Evolutionary conservation across 306 rosid genomes (phyloP).

Genomic region (Vigna angularis): DNA sequence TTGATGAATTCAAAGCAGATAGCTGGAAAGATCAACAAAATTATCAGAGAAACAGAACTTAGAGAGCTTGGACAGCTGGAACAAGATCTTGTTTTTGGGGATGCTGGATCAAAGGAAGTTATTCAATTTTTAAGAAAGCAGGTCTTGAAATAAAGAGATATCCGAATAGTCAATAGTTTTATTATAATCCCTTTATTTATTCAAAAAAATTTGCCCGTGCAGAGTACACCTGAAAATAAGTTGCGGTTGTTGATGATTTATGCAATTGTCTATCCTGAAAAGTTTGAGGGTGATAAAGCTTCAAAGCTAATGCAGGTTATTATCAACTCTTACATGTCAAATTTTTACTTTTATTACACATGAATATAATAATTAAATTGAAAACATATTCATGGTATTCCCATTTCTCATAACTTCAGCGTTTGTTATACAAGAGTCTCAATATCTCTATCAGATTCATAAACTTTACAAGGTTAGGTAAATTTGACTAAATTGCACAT

Average conservation of each 20-base stretch:
- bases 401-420: slow-evolving; percentile 4
- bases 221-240: slow-evolving; percentile 81
- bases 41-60: slow-evolving; percentile 73
- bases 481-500: slow-evolving; percentile 27
- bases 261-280: slow-evolving; percentile 85
- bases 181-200: slow-evolving; percentile 7
- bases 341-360: background rate
- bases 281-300: slow-evolving; percentile 94
- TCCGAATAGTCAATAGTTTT: slow-evolving; percentile 25
- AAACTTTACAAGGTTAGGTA: slow-evolving; percentile 23
- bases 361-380: slow-evolving; percentile 35
- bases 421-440: slow-evolving; percentile 17
- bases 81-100: slow-evolving; percentile 98
- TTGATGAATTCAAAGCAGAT: slow-evolving; percentile 57
- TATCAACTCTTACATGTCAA: slow-evolving; percentile 33
- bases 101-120: slow-evolving; percentile 94
- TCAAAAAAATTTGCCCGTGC: slow-evolving; percentile 44
- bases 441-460: slow-evolving; percentile 32
- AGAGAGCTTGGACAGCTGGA: slow-evolving; percentile 93
- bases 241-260: slow-evolving; percentile 92
- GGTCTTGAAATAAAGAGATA: slow-evolving; percentile 56
- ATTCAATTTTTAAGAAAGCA: slow-evolving; percentile 81
- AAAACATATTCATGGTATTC: slow-evolving; percentile 18
- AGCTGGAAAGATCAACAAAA: slow-evolving; percentile 87
- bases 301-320: slow-evolving; percentile 88